Evolutionary conservation across 768 basidiomycete genomes (phyloP).

Genomic region (Grammothele lineata): DNA sequence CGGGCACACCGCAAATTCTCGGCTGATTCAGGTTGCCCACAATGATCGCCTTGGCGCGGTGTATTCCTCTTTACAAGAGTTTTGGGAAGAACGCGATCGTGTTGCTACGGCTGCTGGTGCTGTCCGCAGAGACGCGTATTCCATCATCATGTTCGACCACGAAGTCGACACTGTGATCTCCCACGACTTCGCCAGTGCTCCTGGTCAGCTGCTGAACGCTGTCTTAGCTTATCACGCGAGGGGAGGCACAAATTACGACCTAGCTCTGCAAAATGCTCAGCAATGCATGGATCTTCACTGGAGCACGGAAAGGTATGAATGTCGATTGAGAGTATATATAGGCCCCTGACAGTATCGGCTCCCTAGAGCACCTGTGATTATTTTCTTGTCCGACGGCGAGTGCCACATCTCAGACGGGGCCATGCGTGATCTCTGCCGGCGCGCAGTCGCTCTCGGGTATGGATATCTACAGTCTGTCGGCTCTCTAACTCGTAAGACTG

Average conservation of each 20-base stretch:
- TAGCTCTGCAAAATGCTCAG: constrained; percentile 35
- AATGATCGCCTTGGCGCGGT: constrained; percentile 58
- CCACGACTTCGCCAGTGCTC: constrained; percentile 45
- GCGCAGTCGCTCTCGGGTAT: constrained; percentile 44
- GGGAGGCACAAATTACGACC: constrained; percentile 41
- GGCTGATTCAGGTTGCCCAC: constrained; percentile 31
- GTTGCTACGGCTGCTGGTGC: constrained; percentile 27
- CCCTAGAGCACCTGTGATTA: constrained; percentile 34
- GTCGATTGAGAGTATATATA: neutral
- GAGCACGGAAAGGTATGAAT: constrained; percentile 44
- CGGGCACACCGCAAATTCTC: constrained; percentile 35
- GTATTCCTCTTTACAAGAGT: constrained; percentile 48
- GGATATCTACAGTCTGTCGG: neutral
- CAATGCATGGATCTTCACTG: constrained; percentile 41
- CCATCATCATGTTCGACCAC: constrained; percentile 45
- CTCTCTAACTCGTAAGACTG: neutral
- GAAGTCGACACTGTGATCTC: constrained; percentile 20
- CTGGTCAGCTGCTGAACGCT: constrained; percentile 38
- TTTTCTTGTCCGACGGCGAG: constrained; percentile 58
- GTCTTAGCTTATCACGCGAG: constrained; percentile 30
- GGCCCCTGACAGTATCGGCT: neutral
- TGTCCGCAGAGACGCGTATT: constrained; percentile 49
- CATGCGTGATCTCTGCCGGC: constrained; percentile 37
- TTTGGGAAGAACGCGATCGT: constrained; percentile 50
- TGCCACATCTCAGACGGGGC: constrained; percentile 33